These are phyloP conservation scores for Circinella minor DNA, from an alignment of 371 early-diverging fungal species.

Conservation along the genomic window DNA sequence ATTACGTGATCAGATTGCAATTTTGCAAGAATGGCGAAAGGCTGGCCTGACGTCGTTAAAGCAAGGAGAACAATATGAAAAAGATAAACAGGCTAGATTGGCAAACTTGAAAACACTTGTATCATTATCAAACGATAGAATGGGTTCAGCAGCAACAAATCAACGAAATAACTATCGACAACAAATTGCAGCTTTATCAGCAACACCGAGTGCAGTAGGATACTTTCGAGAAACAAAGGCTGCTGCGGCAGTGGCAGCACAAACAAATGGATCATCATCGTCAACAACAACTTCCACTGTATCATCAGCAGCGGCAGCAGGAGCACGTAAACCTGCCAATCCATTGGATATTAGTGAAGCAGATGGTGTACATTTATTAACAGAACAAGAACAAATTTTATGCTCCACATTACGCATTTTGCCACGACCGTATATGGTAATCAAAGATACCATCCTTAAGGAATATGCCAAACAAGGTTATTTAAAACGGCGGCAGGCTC, in stretches of 20 bases:
- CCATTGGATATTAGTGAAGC: conserved; percentile 81
- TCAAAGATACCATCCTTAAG: conserved; percentile 87
- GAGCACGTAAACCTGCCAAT: conserved; percentile 61
- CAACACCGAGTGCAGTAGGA: conserved; percentile 24
- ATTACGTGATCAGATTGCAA: conserved; percentile 78
- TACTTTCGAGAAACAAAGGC: conserved; percentile 33
- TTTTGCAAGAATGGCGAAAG: conserved; percentile 89
- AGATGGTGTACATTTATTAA: conserved; percentile 88
- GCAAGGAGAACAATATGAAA: conserved; percentile 79
- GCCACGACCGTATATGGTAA: conserved; percentile 85
- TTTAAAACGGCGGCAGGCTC: conserved; percentile 76
- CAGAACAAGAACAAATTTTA: conserved; percentile 77
- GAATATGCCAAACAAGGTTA: conserved; percentile 80
- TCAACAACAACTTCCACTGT: conserved; percentile 15
- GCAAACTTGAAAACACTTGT: conserved; percentile 46
- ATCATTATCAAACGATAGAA: conserved; percentile 44
- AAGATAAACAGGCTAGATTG: conserved; percentile 56
- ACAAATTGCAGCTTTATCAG: conserved; percentile 26
- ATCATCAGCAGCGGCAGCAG: conserved; percentile 37
- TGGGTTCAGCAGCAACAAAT: conserved; percentile 20
- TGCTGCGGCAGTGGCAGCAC: conserved; percentile 19
- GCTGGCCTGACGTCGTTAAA: conserved; percentile 82
- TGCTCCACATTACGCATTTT: conserved; percentile 85
- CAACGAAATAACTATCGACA: conserved; percentile 30
- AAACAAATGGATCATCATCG: conserved; percentile 5